Conservation (phyloP, 495 filamentous ascomycete species). For the Neurospora discreta region DNA sequence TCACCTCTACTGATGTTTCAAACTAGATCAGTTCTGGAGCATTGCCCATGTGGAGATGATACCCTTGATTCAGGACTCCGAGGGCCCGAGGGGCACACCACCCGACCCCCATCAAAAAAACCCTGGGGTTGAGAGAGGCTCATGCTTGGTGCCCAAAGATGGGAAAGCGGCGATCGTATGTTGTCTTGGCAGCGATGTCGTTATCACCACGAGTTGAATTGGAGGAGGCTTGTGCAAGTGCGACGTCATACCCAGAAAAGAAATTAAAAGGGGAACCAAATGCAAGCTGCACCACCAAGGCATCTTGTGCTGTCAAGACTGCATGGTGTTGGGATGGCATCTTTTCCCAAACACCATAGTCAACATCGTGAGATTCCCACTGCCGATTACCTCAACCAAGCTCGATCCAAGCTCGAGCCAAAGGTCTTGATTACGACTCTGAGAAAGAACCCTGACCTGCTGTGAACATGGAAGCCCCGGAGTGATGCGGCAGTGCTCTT, state of each 20-base stretch:
- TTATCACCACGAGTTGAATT: neutral
- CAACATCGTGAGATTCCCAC: neutral
- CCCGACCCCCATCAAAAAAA: no score
- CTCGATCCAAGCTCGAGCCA: neutral
- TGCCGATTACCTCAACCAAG: neutral
- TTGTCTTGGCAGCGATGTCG: neutral
- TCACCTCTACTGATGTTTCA: neutral
- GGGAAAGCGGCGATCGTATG: neutral
- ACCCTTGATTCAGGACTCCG: neutral
- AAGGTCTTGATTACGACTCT: neutral
- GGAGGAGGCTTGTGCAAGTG: neutral
- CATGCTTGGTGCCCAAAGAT: neutral
- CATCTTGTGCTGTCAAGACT: neutral
- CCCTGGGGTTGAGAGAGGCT: neutral
- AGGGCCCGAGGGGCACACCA: neutral
- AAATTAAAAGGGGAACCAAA: neutral
- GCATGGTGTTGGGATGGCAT: neutral
- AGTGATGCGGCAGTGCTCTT: neutral
- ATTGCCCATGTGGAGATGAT: neutral
- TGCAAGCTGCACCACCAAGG: neutral
- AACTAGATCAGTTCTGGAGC: neutral
- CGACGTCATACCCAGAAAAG: neutral
- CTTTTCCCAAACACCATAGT: neutral
- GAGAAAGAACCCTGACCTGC: neutral
- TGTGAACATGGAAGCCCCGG: neutral